phyloP scores from a whole-genome alignment of 768 basidiomycete genomes.

The Leccinum broughii region DNA sequence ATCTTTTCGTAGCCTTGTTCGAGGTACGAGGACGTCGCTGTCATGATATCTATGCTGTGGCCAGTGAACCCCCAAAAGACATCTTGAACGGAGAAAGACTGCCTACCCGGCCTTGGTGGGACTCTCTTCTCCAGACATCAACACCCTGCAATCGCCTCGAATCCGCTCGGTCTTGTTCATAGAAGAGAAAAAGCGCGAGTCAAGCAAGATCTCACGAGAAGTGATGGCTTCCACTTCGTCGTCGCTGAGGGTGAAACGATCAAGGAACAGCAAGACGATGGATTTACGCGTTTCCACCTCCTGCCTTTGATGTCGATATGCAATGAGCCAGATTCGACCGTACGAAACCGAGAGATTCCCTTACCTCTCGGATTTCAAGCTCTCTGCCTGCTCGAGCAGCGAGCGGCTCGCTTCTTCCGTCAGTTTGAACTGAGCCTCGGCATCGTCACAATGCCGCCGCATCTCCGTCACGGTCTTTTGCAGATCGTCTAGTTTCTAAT shows the following conservation, averaged over 20 bases:
- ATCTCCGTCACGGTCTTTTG: constrained; percentile 78
- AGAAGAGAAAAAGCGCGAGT: constrained; percentile 72
- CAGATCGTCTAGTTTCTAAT: constrained; percentile 80
- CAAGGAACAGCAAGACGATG: constrained; percentile 77
- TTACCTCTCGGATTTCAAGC: constrained; percentile 71
- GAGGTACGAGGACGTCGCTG: constrained; percentile 74
- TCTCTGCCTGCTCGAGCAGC: constrained; percentile 81
- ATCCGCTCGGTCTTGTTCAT: constrained; percentile 88
- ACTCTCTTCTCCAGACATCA: constrained; percentile 84
- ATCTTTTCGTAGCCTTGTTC: constrained; percentile 92
- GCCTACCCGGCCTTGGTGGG: constrained; percentile 74
- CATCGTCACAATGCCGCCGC: constrained; percentile 80
- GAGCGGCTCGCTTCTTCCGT: constrained; percentile 78
- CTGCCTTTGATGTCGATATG: constrained; percentile 50
- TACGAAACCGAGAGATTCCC: constrained; percentile 13
- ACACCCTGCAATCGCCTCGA: constrained; percentile 77
- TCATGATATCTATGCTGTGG: constrained; percentile 83
- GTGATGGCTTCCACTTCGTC: constrained; percentile 73
- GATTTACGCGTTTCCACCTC: constrained; percentile 69
- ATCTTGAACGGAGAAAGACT: not conserved
- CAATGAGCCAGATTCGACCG: not conserved
- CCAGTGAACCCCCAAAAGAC: not conserved
- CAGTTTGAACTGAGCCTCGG: constrained; percentile 70
- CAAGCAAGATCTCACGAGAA: constrained; percentile 77
- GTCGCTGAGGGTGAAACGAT: constrained; percentile 79